Evolutionary conservation across 495 filamentous ascomycete species (phyloP), one percentile per base, ranked within the genome.

Genomic region (Neurospora sp.): DNA sequence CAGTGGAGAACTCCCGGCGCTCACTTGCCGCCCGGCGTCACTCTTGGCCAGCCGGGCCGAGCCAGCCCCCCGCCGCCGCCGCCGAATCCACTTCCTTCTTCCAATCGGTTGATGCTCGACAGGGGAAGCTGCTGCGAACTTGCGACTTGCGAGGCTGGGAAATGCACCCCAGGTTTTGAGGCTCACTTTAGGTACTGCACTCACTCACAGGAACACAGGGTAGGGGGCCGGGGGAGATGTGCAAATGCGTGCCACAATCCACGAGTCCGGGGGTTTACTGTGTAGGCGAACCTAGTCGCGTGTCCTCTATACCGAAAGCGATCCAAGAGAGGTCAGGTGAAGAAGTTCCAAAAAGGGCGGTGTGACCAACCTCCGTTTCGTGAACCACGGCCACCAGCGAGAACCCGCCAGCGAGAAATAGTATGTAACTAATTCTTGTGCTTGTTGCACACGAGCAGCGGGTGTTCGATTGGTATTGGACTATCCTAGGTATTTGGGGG

Each of bases 121-220:
- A 66, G 54, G 27, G 54, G 54, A 31, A 35, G 54, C 54, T 62
- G 54, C 16, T 18, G 12, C 27, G 48, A 14, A 27, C 27, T 62
- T 62, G 54, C 54, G 27, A 66, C 54, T 66, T 66, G 54, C 27
- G 54, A 66, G 54, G 54, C 54, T 66, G 54, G 54, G 54, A 66
- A 66, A 59, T 66, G 54, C 54, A 66, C 54, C 54, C 54, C 54
- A 66, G 54, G 54, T 66, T 59, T 66, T 66, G 54, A 66, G 54
- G 54, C 54, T 62, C 48, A 18, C 42, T 44, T 27, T 27, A 27
- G 27, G 27, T 7, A 44, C 16, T 44, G 42, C 42, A 44, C 18
- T n/a, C 42, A 66, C 27, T 66, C 54, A 66, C 27, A 66, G 54
- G 54, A 66, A 62, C 54, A 62, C 20, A 23, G 16, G 20, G 27